Conservation (phyloP, 495 filamentous ascomycete species). For the Lineolata rhizophorae region DNA sequence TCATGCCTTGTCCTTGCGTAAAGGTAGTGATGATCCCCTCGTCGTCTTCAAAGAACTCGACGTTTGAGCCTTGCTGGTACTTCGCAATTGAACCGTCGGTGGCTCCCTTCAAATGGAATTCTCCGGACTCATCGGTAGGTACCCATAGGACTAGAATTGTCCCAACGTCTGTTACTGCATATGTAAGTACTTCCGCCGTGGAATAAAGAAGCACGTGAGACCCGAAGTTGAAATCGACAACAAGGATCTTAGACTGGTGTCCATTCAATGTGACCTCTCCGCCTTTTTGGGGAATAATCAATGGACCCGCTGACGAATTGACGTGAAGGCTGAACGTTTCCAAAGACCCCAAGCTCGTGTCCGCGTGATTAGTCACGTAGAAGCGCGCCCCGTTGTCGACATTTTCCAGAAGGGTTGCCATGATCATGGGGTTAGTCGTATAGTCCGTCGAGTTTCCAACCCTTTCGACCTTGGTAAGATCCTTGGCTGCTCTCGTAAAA, state of each 20-base stretch:
- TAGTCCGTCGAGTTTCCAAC: slow-evolving; percentile 34
- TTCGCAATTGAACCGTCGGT: slow-evolving; percentile 18
- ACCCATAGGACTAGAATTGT: slow-evolving; percentile 31
- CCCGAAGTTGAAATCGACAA: slow-evolving; percentile 34
- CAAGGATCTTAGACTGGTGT: slow-evolving; percentile 35
- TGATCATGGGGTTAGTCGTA: slow-evolving; percentile 25
- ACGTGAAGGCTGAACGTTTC: slow-evolving; percentile 30
- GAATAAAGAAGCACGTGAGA: slow-evolving; percentile 31
- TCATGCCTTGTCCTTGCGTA: slow-evolving; percentile 24
- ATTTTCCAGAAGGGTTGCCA: slow-evolving; percentile 30
- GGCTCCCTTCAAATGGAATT: slow-evolving; percentile 28
- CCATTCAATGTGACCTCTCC: slow-evolving; percentile 29
- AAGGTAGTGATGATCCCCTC: slow-evolving; percentile 20
- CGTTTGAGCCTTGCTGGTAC: slow-evolving; percentile 16
- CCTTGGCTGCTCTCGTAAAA: slow-evolving; percentile 30
- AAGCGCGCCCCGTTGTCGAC: slow-evolving; percentile 31
- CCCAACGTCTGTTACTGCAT: slow-evolving; percentile 23
- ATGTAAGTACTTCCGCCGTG: slow-evolving; percentile 35
- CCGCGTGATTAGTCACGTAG: slow-evolving; percentile 30
- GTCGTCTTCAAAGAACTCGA: slow-evolving; percentile 18
- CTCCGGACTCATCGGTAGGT: slow-evolving; percentile 28
- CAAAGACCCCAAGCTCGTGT: slow-evolving; percentile 22
- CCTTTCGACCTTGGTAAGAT: slow-evolving; percentile 31
- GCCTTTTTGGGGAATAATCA: slow-evolving; percentile 24
- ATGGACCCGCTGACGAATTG: slow-evolving; percentile 28